Percentiles rank a stretch among this genome's conserved stretches.
Evolutionary conservation across 495 filamentous ascomycete species (phyloP).

Genomic region (Neohortaea acidophila): DNA sequence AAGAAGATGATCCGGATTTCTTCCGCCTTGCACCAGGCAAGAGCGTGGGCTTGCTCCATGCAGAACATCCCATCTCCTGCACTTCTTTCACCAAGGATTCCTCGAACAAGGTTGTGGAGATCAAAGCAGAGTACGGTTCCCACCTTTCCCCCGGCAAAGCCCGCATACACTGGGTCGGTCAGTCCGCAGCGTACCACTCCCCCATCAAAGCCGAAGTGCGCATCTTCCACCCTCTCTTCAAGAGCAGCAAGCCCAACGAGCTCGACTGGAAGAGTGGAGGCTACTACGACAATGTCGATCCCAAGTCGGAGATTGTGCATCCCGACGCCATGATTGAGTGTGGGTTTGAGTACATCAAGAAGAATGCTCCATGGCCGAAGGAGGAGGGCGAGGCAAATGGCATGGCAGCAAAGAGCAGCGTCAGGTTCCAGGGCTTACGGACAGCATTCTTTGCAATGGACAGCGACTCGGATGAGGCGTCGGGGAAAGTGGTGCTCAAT

Average conservation of each 20-base stretch:
- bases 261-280: slow-evolving; percentile 49
- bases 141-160: slow-evolving; percentile 47
- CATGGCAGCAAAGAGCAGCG: slow-evolving; percentile 40
- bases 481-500: slow-evolving; percentile 60
- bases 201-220: slow-evolving; percentile 66
- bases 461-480: slow-evolving; percentile 54
- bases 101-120: slow-evolving; percentile 46
- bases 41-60: slow-evolving; percentile 72
- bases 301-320: slow-evolving; percentile 65
- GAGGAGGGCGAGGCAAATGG: slow-evolving; percentile 31
- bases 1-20: slow-evolving; percentile 64
- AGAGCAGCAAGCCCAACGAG: slow-evolving; percentile 57
- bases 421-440: slow-evolving; percentile 86
- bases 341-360: slow-evolving; percentile 65
- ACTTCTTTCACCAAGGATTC: slow-evolving; percentile 60
- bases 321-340: slow-evolving; percentile 66
- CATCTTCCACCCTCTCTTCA: slow-evolving; percentile 72
- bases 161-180: slow-evolving; percentile 81
- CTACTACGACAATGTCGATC: slow-evolving; percentile 73
- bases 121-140: slow-evolving; percentile 38
- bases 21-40: slow-evolving; percentile 91
- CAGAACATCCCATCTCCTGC: slow-evolving; percentile 67
- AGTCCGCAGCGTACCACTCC: slow-evolving; percentile 39
- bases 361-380: slow-evolving; percentile 69
- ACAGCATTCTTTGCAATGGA: slow-evolving; percentile 81